These are phyloP conservation scores for Calonectria hongkongensis DNA, from an alignment of 2,329 filamentous ascomycete species.

Conservation along the genomic window DNA sequence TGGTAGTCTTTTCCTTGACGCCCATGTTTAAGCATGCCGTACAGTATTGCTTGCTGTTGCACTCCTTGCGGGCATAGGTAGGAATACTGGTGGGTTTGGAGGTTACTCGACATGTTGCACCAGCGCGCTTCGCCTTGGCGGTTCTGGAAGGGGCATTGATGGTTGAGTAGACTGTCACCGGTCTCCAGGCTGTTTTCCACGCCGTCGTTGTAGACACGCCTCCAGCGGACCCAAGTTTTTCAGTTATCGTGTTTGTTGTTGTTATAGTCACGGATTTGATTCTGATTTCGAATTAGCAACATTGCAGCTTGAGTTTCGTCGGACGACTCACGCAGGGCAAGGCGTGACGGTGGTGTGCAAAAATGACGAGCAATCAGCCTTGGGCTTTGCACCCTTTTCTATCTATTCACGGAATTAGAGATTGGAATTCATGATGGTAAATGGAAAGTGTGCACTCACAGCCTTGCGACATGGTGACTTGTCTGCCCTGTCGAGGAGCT, in stretches of 20 bases:
- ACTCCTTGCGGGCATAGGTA: background rate
- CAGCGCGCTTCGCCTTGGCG: background rate
- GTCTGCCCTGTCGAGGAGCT: background rate
- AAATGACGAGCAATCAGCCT: background rate
- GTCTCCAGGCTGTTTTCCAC: background rate
- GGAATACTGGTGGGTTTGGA: background rate
- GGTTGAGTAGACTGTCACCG: background rate
- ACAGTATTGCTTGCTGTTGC: background rate
- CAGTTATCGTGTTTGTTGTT: background rate
- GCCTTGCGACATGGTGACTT: slow-evolving; percentile 13
- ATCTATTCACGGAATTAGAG: background rate
- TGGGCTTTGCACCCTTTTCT: background rate
- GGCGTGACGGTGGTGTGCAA: background rate
- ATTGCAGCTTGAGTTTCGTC: no score
- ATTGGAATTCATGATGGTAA: background rate
- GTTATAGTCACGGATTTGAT: background rate
- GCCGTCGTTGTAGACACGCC: background rate
- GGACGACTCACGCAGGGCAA: background rate
- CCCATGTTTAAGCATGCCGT: background rate
- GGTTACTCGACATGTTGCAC: background rate
- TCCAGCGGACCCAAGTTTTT: background rate
- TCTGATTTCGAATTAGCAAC: background rate
- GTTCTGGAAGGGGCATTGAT: background rate
- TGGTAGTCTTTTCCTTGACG: background rate
- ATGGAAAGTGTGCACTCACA: background rate